phyloP scores from a whole-genome alignment of 805 yeast species.

The Hanseniaspora mollemarum region DNA sequence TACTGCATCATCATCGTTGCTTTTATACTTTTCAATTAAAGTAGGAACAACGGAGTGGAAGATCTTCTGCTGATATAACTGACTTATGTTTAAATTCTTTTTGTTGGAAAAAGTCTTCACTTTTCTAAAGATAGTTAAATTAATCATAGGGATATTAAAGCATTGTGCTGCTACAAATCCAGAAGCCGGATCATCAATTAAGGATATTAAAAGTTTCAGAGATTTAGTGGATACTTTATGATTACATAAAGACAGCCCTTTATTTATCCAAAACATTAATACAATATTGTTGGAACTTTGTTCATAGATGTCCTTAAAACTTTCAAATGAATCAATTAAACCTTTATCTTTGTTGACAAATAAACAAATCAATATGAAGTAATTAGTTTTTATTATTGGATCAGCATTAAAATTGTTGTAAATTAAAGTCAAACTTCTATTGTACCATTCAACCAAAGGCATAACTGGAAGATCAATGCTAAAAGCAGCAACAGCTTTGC shows the following conservation, averaged over 20 bases:
- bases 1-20: constrained; percentile 21
- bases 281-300: constrained; percentile 35
- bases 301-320: constrained; percentile 27
- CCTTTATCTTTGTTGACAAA: constrained; percentile 46
- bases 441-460: background rate
- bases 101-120: constrained; percentile 30
- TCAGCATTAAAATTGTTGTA: constrained; percentile 10
- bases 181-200: constrained; percentile 28
- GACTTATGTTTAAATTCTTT: constrained; percentile 46
- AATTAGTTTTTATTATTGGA: constrained; percentile 29
- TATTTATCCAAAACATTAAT: constrained; percentile 50
- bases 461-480: constrained; percentile 22
- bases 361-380: constrained; percentile 45
- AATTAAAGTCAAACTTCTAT: constrained; percentile 1
- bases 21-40: constrained; percentile 39
- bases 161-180: constrained; percentile 41
- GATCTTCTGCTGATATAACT: constrained; percentile 69
- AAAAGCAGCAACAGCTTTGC: constrained; percentile 41
- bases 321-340: constrained; percentile 11
- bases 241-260: constrained; percentile 53
- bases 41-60: constrained; percentile 50
- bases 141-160: constrained; percentile 56
- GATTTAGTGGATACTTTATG: constrained; percentile 33
- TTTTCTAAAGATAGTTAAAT: constrained; percentile 49
- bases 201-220: constrained; percentile 29